Conservation (phyloP, 192 early-diverging fungal genomes). For the Gonapodya prolifera region DNA sequence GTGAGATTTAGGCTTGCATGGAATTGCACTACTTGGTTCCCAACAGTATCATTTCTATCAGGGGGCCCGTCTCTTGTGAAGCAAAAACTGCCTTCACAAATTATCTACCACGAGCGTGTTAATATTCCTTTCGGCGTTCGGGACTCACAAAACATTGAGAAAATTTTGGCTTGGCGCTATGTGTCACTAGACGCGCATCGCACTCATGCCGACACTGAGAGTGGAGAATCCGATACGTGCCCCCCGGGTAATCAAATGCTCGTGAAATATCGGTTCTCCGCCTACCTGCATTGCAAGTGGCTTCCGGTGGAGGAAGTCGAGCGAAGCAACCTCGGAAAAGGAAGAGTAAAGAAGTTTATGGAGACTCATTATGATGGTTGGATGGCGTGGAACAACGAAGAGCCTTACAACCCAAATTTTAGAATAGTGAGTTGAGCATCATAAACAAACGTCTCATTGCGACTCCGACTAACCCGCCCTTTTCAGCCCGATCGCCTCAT, state of each 20-base stretch:
- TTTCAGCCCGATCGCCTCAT: conserved; percentile 64
- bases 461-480: not conserved
- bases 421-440: conserved; percentile 29
- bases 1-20: not conserved
- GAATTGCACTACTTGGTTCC: not conserved
- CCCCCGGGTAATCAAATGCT: not conserved
- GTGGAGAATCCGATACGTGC: not conserved
- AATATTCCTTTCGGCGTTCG: not conserved
- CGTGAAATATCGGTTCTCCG: not conserved
- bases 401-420: conserved; percentile 50
- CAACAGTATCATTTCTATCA: not conserved
- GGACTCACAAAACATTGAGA: not conserved
- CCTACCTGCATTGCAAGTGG: conserved; percentile 62
- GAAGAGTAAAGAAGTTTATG: conserved; percentile 61
- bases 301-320: conserved; percentile 26
- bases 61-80: not conserved
- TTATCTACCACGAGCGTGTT: not conserved
- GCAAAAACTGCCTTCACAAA: not conserved
- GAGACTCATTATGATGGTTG: conserved; percentile 44
- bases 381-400: conserved; percentile 42
- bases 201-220: not conserved
- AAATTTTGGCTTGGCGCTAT: not conserved
- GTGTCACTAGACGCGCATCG: not conserved
- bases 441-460: not conserved
- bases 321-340: conserved; percentile 43